Percentiles rank a stretch among this genome's conserved stretches.
phyloP scores from a whole-genome alignment of 2,329 filamentous ascomycete species.

The Myriosclerotinia scirpicola region DNA sequence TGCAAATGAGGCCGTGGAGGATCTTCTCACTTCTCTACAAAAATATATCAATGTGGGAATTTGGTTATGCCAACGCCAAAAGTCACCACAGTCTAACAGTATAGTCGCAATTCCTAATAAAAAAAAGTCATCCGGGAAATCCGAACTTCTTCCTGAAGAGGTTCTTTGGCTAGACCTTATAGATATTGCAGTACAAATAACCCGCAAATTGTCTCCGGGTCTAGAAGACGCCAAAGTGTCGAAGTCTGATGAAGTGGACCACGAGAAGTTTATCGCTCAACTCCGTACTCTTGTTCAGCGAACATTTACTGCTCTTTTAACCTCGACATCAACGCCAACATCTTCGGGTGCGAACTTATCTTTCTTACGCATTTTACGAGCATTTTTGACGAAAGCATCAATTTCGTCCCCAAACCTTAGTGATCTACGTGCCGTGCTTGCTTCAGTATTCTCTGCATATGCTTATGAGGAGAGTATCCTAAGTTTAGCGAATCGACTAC shows the following conservation, averaged over 20 bases:
- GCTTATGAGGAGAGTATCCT: constrained; percentile 92
- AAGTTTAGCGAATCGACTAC: constrained; percentile 76
- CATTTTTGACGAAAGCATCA: constrained; percentile 82
- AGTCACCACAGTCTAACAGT: constrained; percentile 52
- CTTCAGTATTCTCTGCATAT: constrained; percentile 92
- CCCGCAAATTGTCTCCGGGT: constrained; percentile 60
- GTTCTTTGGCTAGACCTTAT: constrained; percentile 61
- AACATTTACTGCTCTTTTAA: constrained; percentile 82
- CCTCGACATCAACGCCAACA: constrained; percentile 60
- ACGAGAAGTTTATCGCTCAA: constrained; percentile 61
- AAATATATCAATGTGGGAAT: constrained; percentile 93
- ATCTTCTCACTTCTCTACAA: constrained; percentile 74
- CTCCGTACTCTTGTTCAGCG: constrained; percentile 83
- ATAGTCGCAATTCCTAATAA: constrained; percentile 49
- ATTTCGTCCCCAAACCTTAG: constrained; percentile 80
- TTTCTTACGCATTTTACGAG: constrained; percentile 84
- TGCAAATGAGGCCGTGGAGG: constrained; percentile 64
- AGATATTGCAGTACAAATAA: constrained; percentile 61
- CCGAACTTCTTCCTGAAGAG: constrained; percentile 54
- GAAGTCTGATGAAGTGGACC: constrained; percentile 47
- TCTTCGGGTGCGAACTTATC: constrained; percentile 57
- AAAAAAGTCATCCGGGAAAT: constrained; percentile 46
- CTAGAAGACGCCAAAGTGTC: constrained; percentile 45
- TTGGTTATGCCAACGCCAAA: constrained; percentile 90
- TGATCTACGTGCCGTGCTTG: constrained; percentile 80